Conservation (phyloP, 129 eudicot species). For the Kitagawia praeruptora region DNA sequence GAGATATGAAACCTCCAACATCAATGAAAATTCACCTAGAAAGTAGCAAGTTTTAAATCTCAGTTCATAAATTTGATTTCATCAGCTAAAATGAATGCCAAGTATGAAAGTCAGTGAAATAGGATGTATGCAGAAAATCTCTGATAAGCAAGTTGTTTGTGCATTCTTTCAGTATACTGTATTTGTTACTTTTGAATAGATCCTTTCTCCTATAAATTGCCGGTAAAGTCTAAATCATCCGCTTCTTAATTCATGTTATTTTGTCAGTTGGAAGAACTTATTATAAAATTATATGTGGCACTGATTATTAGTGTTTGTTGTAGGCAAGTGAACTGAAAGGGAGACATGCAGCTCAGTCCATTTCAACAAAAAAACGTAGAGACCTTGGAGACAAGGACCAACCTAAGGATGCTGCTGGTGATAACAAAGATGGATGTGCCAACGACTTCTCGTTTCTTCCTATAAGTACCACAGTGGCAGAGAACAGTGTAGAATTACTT, state of each 20-base stretch:
- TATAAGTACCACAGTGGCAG: slow-evolving; percentile 38
- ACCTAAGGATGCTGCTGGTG: slow-evolving; percentile 23
- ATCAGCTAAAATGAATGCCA: not conserved
- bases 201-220: not conserved
- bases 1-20: not conserved
- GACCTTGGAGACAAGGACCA: slow-evolving; percentile 40
- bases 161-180: not conserved
- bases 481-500: slow-evolving; percentile 69
- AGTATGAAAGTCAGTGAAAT: not conserved
- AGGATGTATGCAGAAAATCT: not conserved
- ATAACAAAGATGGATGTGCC: slow-evolving; percentile 33
- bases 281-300: slow-evolving; percentile 2
- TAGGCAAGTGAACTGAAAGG: slow-evolving; percentile 55
- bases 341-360: slow-evolving; percentile 50
- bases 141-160: not conserved
- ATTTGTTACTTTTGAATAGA: not conserved
- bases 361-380: slow-evolving; percentile 50
- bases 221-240: not conserved
- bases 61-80: not conserved
- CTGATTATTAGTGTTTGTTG: slow-evolving; percentile 18
- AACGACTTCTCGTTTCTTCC: slow-evolving; percentile 44
- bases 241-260: not conserved
- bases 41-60: not conserved
- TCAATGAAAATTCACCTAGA: not conserved
- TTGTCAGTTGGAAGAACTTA: not conserved